phyloP scores from a whole-genome alignment of 176 grass and related monocot species.

The Avena atlantica region DNA sequence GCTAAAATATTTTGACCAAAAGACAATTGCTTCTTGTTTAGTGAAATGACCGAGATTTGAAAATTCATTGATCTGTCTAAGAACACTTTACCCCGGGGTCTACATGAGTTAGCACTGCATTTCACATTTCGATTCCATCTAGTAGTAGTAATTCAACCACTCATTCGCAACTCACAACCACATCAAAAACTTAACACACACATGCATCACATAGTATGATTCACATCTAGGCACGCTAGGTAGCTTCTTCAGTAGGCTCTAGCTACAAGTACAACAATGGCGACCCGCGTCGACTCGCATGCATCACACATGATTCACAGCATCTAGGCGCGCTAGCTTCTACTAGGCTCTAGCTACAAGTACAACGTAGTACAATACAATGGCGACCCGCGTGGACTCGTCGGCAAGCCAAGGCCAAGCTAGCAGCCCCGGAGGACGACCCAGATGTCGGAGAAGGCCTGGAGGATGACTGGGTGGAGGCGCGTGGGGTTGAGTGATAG shows the following conservation, averaged over 20 bases:
- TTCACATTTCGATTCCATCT: neutral
- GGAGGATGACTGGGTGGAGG: slow-evolving; percentile 69
- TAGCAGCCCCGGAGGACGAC: slow-evolving; percentile 54
- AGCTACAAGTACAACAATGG: no score
- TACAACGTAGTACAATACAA: neutral
- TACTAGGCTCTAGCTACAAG: neutral
- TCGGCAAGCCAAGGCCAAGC: neutral
- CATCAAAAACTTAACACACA: neutral
- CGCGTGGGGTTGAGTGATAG: slow-evolving; percentile 55
- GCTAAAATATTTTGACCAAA: neutral
- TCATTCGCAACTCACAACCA: neutral
- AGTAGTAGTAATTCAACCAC: no score
- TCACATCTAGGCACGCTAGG: neutral
- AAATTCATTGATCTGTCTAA: neutral
- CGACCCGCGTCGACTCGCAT: neutral
- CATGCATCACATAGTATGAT: neutral
- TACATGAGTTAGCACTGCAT: neutral
- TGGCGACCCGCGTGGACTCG: no score
- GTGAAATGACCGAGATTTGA: neutral
- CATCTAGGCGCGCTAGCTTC: neutral
- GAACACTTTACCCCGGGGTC: neutral
- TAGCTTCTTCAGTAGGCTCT: no score
- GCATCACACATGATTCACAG: neutral
- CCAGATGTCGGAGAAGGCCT: slow-evolving; percentile 76
- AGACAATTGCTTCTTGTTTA: neutral